Percentiles rank a stretch among this genome's conserved stretches.
Conservation (phyloP, 148 eudicot species). For the Talinum fruticosum region DNA sequence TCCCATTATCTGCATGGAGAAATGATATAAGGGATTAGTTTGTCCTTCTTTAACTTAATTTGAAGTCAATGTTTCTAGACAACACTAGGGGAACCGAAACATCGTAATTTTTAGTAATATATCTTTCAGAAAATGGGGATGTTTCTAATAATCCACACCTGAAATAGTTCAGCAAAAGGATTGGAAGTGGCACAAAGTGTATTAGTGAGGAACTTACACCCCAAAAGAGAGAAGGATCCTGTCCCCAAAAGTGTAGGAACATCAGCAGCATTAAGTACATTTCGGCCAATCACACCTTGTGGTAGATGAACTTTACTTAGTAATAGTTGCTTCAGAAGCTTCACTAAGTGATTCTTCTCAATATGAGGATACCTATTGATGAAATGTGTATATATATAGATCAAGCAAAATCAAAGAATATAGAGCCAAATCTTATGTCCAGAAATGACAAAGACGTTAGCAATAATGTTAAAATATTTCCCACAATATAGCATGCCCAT, state of each 20-base stretch:
- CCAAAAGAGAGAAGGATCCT: slow-evolving; percentile 82
- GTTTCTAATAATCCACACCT: not conserved
- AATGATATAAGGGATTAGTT: not conserved
- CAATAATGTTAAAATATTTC: not conserved
- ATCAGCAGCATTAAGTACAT: slow-evolving; percentile 68
- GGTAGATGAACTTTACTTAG: slow-evolving; percentile 44
- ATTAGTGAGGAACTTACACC: slow-evolving; percentile 44
- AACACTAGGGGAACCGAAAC: not conserved
- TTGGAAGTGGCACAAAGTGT: slow-evolving; percentile 6
- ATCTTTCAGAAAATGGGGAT: not conserved
- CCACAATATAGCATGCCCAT: not conserved
- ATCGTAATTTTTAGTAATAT: not conserved
- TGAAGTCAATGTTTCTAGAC: not conserved
- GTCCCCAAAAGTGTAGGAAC: slow-evolving; percentile 91
- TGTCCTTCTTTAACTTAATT: slow-evolving; percentile 5
- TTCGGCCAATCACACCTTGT: slow-evolving; percentile 39
- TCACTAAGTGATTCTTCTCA: slow-evolving; percentile 81
- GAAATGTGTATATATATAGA: slow-evolving; percentile 15
- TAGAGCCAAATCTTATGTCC: not conserved
- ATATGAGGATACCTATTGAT: slow-evolving; percentile 70
- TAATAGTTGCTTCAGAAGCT: slow-evolving; percentile 82
- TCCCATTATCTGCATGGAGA: slow-evolving; percentile 51
- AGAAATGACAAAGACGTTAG: not conserved
- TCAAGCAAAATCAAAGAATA: slow-evolving; percentile 14
- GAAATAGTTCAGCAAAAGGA: not conserved